Evolutionary conservation across 208 protist species (phyloP).

Genomic region (Leishmania aethiopica): DNA sequence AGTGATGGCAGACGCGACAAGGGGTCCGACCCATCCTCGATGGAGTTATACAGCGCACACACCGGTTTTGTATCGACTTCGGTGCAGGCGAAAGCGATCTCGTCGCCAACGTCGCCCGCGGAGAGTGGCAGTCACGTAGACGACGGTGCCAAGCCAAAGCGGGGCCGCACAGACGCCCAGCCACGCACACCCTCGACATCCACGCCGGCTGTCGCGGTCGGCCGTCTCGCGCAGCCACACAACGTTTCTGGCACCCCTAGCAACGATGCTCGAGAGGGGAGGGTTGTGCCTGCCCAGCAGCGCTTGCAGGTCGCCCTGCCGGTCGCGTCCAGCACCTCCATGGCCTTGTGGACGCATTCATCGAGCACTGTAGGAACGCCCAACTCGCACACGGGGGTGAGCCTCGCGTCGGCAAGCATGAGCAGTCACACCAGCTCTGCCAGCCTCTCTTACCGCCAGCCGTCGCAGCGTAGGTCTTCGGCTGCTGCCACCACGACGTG

Average conservation of each 20-base stretch:
- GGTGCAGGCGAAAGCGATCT: background rate
- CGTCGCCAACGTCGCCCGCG: background rate
- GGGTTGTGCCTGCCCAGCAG: slow-evolving; percentile 11
- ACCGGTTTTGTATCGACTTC: slow-evolving; percentile 35
- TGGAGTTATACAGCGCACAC: slow-evolving; percentile 34
- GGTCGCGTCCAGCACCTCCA: slow-evolving; percentile 2
- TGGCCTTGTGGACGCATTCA: background rate
- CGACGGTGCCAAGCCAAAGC: slow-evolving; percentile 1
- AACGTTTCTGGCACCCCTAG: background rate
- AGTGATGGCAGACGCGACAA: slow-evolving; percentile 7
- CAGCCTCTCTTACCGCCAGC: slow-evolving; percentile 2
- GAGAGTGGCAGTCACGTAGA: background rate
- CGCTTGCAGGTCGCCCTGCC: slow-evolving; percentile 15
- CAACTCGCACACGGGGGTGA: slow-evolving; percentile 2
- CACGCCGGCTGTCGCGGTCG: background rate
- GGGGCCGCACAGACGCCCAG: background rate
- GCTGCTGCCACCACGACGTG: slow-evolving; percentile 2
- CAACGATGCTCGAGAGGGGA: background rate
- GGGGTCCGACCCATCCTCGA: slow-evolving; percentile 15
- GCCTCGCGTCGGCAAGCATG: background rate
- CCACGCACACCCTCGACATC: background rate
- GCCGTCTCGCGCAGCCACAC: background rate
- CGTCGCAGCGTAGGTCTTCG: background rate
- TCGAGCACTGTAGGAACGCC: slow-evolving; percentile 18
- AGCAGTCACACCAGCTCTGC: slow-evolving; percentile 6